Percentiles rank a stretch among this genome's conserved stretches.
These are phyloP conservation scores for Ogataea pilisensis DNA, from an alignment of 805 yeast species.

Conservation along the genomic window DNA sequence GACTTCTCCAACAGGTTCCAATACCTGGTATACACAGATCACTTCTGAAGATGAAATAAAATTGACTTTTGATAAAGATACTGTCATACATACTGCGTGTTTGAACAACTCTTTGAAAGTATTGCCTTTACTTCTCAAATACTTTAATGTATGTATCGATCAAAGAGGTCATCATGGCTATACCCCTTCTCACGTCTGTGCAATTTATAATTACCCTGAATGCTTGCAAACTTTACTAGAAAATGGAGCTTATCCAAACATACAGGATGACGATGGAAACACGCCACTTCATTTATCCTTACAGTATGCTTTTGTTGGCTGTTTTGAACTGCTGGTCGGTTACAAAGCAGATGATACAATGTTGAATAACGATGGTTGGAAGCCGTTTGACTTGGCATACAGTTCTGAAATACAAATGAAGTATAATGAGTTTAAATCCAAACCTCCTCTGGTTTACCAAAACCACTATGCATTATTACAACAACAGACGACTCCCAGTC, in stretches of 20 bases:
- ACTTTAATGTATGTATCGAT: constrained; percentile 49
- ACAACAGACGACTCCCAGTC: constrained; percentile 15
- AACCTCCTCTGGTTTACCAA: constrained; percentile 22
- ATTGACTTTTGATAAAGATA: constrained; percentile 50
- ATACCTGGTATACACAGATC: constrained; percentile 24
- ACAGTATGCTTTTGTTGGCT: constrained; percentile 58
- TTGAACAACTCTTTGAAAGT: constrained; percentile 54
- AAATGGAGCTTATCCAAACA: constrained; percentile 72
- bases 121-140: constrained; percentile 65
- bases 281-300: constrained; percentile 84
- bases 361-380: constrained; percentile 59
- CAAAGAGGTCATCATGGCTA: constrained; percentile 42
- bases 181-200: constrained; percentile 70
- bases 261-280: constrained; percentile 70
- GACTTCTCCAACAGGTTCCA: constrained; percentile 10
- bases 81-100: constrained; percentile 71
- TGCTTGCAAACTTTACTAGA: constrained; percentile 63
- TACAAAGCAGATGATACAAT: constrained; percentile 45
- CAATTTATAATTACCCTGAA: constrained; percentile 53
- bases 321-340: constrained; percentile 48
- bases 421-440: constrained; percentile 30
- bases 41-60: constrained; percentile 32
- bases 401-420: constrained; percentile 47
- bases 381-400: constrained; percentile 56
- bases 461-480: constrained; percentile 12